Evolutionary conservation across 345 rosid genomes (phyloP).

Genomic region (Pugionium dolabratum): DNA sequence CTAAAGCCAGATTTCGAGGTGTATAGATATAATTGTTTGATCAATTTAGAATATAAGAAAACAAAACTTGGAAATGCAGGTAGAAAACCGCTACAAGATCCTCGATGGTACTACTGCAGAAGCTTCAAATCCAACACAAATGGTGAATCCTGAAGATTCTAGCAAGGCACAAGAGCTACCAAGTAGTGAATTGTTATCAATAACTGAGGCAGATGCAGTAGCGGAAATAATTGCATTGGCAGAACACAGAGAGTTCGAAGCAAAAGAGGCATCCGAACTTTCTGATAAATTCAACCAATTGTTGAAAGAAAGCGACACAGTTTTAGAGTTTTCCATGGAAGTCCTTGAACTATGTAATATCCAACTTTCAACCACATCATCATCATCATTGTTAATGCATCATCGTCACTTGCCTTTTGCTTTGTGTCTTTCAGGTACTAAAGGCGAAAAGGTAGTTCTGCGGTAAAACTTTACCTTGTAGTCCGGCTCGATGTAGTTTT

Average conservation of each 20-base stretch:
- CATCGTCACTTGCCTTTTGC: constrained; percentile 19
- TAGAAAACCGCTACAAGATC: constrained; percentile 53
- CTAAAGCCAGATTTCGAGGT: background rate
- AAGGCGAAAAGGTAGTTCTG: background rate
- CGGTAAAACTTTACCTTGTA: background rate
- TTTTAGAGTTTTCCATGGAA: background rate
- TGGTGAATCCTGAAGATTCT: constrained; percentile 41
- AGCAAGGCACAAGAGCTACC: constrained; percentile 32
- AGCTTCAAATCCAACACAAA: constrained; percentile 36
- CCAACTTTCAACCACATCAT: background rate
- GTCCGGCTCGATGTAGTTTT: constrained; percentile 3
- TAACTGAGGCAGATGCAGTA: constrained; percentile 40
- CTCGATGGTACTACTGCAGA: constrained; percentile 2
- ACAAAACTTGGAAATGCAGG: constrained; percentile 43
- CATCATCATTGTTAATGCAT: background rate
- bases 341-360: background rate
- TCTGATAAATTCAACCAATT: constrained; percentile 42
- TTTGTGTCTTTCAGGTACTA: constrained; percentile 22
- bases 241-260: constrained; percentile 46
- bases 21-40: background rate
- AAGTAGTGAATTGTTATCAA: background rate
- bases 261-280: constrained; percentile 43
- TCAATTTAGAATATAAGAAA: background rate
- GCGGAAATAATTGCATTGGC: constrained; percentile 49
- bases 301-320: constrained; percentile 21